Evolutionary conservation across 805 yeast genomes (phyloP).

Genomic region (Candida xiaguanensis): DNA sequence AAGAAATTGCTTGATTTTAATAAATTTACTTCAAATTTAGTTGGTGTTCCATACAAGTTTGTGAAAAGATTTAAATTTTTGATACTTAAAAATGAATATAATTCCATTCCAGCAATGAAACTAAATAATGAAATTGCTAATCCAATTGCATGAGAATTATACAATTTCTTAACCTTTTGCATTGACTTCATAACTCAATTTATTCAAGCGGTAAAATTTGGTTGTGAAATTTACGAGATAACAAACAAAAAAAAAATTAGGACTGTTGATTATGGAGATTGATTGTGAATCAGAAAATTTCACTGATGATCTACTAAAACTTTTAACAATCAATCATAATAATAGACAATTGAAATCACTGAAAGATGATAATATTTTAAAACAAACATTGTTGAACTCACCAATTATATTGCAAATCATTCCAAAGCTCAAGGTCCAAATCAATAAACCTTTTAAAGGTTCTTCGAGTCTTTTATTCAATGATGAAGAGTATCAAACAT

Average conservation of each 20-base stretch:
- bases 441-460: constrained; percentile 30
- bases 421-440: constrained; percentile 28
- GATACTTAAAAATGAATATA: constrained; percentile 14
- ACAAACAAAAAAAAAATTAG: constrained; percentile 2
- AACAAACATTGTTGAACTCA: constrained; percentile 38
- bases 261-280: constrained; percentile 1
- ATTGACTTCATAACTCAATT: constrained; percentile 2
- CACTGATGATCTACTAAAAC: constrained; percentile 3
- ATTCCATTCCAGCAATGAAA: constrained; percentile 21
- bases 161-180: constrained; percentile 6
- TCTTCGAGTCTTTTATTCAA: constrained; percentile 30
- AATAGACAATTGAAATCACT: background rate
- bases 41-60: constrained; percentile 6
- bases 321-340: background rate
- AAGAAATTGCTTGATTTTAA: constrained; percentile 24
- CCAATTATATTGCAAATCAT: constrained; percentile 35
- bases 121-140: constrained; percentile 7
- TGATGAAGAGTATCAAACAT: constrained; percentile 34
- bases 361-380: constrained; percentile 16
- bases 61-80: constrained; percentile 6
- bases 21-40: constrained; percentile 21
- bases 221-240: background rate
- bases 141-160: constrained; percentile 10
- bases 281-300: background rate
- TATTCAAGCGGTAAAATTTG: constrained; percentile 1